Evolutionary conservation across 2,329 filamentous ascomycete genomes (phyloP), one percentile per base, ranked within the genome.

Genomic region (Cadophora sp.): DNA sequence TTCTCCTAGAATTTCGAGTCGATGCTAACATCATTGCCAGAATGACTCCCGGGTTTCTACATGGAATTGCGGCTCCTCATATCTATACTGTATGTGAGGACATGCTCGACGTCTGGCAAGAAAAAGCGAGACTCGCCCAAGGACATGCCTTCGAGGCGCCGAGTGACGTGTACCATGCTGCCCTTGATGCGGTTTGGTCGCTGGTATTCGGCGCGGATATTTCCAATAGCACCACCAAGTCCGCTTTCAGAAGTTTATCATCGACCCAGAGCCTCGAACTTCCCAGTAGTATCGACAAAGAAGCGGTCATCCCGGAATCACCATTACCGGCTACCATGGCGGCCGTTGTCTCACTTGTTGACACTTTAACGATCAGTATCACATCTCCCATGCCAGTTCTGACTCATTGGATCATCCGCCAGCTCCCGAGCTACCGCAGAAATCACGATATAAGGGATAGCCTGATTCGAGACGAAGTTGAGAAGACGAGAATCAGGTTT

Each of bases 1-100:
- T 2, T 19, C n/a, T 43, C 16, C 14, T 19, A 16, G 40, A 12
- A 43, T 16, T 43, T 16, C 12, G 2, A 43, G 12, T 14, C 14
- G 34, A 46, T 34, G 4, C 16, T 26, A 31, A 51, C 1, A 37
- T 55, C 4, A 1, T 29, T 16, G 16, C 12, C 16, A 34, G 24
- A 12, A 78, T 79, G 77, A 74, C 71, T 48, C 58, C 70, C 5
- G 73, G 71, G 9, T 80, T 80, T 60, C 71, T 80, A 0, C 58
- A 73, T n/a, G 69, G 72, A 4, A 74, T 74, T 6, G 75, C 73
- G 1, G 77, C 75, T 1, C 77, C 76, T 1, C 73, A 75, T 14
- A 74, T 79, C 12, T 67, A 75, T 61, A 66, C 65, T 22, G 65
- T 71, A 0, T 71, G 71, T 1, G 29, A 69, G 0, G 74, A 76